Evolutionary conservation across 257 asterid genomes (phyloP).

Genomic region (Nicotiana benthamiana): DNA sequence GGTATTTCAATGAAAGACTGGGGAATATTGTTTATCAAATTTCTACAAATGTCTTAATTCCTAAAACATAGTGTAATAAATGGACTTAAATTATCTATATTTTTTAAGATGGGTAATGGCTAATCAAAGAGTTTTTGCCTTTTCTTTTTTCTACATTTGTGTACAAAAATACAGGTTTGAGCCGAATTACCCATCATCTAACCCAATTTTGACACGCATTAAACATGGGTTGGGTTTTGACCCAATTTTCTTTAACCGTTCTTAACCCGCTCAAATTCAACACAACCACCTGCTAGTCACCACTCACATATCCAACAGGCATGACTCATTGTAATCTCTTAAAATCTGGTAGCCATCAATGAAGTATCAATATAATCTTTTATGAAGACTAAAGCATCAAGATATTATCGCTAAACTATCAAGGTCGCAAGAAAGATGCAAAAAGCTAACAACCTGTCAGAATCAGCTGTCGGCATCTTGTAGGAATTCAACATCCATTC

Average conservation of each 20-base stretch:
- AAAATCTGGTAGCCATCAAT: background rate
- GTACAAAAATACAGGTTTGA: background rate
- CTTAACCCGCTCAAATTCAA: background rate
- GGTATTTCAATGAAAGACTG: background rate
- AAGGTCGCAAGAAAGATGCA: background rate
- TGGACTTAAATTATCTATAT: background rate
- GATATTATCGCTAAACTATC: background rate
- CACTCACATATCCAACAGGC: background rate
- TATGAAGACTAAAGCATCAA: background rate
- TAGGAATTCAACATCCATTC: slow-evolving; percentile 27
- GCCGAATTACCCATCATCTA: background rate
- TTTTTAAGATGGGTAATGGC: background rate
- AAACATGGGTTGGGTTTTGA: background rate
- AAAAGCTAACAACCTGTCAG: slow-evolving; percentile 33
- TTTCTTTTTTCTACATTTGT: background rate
- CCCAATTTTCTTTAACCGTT: background rate
- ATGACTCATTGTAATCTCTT: background rate
- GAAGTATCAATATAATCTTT: background rate
- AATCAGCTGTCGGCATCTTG: slow-evolving; percentile 23
- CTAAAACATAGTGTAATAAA: background rate
- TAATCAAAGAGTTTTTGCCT: background rate
- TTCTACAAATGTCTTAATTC: background rate
- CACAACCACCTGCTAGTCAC: background rate
- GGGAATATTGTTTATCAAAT: background rate
- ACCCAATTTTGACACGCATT: background rate